Conservation (phyloP, 306 rosid genomes). For the Rosa persica region DNA sequence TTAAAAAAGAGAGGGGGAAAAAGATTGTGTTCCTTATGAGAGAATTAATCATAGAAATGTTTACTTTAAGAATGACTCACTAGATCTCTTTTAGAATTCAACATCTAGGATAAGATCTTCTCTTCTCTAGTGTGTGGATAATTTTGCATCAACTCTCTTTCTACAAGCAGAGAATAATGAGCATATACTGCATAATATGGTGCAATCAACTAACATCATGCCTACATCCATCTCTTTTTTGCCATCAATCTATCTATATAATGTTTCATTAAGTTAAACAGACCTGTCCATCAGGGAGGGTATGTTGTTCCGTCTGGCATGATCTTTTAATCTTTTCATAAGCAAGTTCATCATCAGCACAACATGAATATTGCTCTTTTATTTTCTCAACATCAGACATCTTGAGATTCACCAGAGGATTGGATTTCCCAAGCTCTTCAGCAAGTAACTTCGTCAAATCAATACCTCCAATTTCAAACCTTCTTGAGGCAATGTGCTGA, state of each 20-base stretch:
- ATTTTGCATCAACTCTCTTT: neutral
- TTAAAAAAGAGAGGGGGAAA: too few relatives aligned
- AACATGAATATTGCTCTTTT: conserved; percentile 79
- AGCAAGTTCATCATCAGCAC: conserved; percentile 93
- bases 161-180: neutral
- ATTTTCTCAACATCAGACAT: conserved; percentile 82
- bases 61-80: neutral
- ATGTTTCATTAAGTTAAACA: neutral
- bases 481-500: conserved; percentile 93
- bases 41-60: neutral
- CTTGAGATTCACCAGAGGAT: conserved; percentile 67
- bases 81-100: neutral
- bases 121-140: neutral
- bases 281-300: conserved; percentile 99
- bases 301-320: conserved; percentile 72
- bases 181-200: neutral
- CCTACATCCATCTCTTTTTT: neutral
- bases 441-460: conserved; percentile 86
- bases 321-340: conserved; percentile 59
- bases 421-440: conserved; percentile 82
- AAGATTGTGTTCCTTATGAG: neutral
- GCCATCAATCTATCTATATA: neutral
- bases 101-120: conserved; percentile 1
- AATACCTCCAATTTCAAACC: conserved; percentile 92
- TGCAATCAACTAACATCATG: neutral